phyloP scores from a whole-genome alignment of 148 eudicot species.

The Tetragonia tetragonoides region DNA sequence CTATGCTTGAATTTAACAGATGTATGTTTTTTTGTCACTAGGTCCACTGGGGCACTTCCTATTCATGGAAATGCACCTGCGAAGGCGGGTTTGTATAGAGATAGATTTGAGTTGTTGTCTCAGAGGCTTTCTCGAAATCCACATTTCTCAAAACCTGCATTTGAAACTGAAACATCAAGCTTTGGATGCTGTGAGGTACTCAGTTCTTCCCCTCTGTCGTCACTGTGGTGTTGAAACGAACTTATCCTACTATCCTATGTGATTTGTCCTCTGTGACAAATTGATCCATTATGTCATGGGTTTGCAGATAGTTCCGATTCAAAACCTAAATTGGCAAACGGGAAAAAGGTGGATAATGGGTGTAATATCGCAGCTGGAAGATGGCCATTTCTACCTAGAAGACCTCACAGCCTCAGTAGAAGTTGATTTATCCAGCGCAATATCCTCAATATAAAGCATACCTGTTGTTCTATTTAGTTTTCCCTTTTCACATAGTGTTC shows the following conservation, averaged over 20 bases:
- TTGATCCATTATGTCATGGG: not conserved
- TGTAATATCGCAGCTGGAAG: constrained; percentile 91
- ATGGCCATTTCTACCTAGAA: constrained; percentile 96
- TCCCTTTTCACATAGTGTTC: not conserved
- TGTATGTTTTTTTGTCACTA: constrained; percentile 20
- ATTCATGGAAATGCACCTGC: constrained; percentile 84
- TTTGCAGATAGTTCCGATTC: constrained; percentile 87
- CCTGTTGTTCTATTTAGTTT: not conserved
- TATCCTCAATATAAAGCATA: constrained; percentile 52
- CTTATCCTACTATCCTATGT: not conserved
- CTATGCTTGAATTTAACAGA: not conserved
- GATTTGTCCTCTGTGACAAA: not conserved
- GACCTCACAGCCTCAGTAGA: constrained; percentile 92
- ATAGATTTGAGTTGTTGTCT: constrained; percentile 69
- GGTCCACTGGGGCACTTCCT: constrained; percentile 62
- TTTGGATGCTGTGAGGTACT: constrained; percentile 84
- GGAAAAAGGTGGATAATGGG: constrained; percentile 97
- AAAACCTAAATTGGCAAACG: constrained; percentile 73
- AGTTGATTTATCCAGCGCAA: constrained; percentile 79
- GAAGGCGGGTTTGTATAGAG: constrained; percentile 72
- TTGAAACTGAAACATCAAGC: constrained; percentile 52
- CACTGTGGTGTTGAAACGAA: not conserved
- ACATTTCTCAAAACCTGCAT: constrained; percentile 74
- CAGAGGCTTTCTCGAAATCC: constrained; percentile 84
- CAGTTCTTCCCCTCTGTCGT: not conserved